Conservation (phyloP, 1,139 yeast species). For the Scheffersomyces stambukii region DNA sequence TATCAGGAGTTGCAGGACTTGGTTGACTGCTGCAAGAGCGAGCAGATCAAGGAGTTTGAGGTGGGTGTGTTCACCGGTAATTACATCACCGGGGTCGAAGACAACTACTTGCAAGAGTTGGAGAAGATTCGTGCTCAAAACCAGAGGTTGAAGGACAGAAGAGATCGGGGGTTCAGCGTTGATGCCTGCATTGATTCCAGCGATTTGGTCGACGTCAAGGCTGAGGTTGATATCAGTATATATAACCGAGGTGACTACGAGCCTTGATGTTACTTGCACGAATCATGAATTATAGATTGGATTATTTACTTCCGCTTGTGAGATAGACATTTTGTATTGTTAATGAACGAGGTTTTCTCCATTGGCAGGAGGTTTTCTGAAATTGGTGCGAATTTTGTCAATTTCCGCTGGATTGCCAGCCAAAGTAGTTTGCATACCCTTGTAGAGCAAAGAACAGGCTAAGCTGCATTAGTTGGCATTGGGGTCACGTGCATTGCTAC, state of each 20-base stretch:
- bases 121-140: constrained; percentile 82
- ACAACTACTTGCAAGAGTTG: constrained; percentile 73
- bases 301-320: no score
- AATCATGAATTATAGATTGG: no score
- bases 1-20: constrained; percentile 84
- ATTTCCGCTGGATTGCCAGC: no score
- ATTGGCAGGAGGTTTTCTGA: neutral
- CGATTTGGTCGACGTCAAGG: constrained; percentile 64
- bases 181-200: constrained; percentile 45
- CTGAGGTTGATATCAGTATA: constrained; percentile 87
- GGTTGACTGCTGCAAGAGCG: constrained; percentile 69
- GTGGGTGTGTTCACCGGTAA: constrained; percentile 97
- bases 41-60: constrained; percentile 60
- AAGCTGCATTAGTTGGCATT: no score
- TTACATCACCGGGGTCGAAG: constrained; percentile 89
- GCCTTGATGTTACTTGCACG: constrained; percentile 5
- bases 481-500: no score
- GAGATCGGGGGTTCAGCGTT: constrained; percentile 32
- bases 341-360: no score
- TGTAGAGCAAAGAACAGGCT: no score
- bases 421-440: no score
- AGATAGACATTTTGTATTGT: no score
- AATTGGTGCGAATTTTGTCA: no score
- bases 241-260: constrained; percentile 80
- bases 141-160: constrained; percentile 51